Conservation (phyloP, 257 asterid genomes). For the Nemophila menziesii region DNA sequence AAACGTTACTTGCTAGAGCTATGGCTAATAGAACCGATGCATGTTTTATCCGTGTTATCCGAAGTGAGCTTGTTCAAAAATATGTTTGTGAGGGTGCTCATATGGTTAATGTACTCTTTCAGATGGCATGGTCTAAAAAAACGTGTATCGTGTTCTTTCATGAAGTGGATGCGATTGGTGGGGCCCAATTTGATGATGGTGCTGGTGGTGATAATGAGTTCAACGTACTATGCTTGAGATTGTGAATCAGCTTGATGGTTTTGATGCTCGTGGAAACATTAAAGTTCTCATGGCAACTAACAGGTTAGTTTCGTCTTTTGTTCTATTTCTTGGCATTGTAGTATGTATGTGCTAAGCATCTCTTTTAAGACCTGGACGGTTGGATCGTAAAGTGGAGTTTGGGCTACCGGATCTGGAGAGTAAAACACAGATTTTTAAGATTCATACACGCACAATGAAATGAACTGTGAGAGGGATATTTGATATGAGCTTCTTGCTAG, state of each 20-base stretch:
- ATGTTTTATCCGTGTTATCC: slow-evolving; percentile 46
- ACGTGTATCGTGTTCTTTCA: slow-evolving; percentile 94
- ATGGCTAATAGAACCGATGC: slow-evolving; percentile 53
- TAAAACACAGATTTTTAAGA: slow-evolving; percentile 62
- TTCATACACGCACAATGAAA: slow-evolving; percentile 67
- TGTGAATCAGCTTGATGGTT: no score
- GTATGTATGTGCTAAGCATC: no score
- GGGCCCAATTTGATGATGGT: slow-evolving; percentile 94
- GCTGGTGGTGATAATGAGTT: slow-evolving; percentile 97
- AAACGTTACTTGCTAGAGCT: slow-evolving; percentile 59
- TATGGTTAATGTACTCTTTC: slow-evolving; percentile 95
- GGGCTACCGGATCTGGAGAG: slow-evolving; percentile 87
- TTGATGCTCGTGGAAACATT: no score
- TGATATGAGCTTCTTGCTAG: slow-evolving; percentile 80
- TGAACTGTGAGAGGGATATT: slow-evolving; percentile 69
- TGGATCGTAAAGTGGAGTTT: slow-evolving; percentile 89
- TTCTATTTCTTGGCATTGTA: no score
- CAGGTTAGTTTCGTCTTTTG: slow-evolving; percentile 27
- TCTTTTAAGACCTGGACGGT: slow-evolving; percentile 74
- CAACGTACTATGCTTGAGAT: no score
- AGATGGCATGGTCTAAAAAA: slow-evolving; percentile 98
- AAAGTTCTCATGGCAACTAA: slow-evolving; percentile 97
- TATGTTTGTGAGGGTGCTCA: slow-evolving; percentile 57
- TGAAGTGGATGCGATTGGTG: slow-evolving; percentile 95
- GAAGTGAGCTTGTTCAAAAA: slow-evolving; percentile 46